Evolutionary conservation across 306 rosid genomes (phyloP).

Genomic region (Phaseolus lunatus): DNA sequence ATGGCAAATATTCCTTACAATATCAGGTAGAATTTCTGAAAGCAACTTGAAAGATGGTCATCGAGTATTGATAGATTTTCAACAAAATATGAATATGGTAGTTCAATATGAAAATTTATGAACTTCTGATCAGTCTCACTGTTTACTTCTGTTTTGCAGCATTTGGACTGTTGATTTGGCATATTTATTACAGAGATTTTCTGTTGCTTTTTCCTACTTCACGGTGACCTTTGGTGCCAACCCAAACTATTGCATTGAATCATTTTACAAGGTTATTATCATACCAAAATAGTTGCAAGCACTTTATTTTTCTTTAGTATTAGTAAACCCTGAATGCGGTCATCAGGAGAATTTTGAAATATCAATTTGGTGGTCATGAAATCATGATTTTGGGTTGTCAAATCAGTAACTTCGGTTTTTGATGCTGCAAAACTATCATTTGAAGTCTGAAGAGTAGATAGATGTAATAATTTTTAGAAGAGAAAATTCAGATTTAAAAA

Average conservation of each 20-base stretch:
- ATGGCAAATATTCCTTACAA: slow-evolving; percentile 2
- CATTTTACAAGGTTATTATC: slow-evolving; percentile 86
- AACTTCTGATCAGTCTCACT: slow-evolving; percentile 44
- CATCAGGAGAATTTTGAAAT: not conserved
- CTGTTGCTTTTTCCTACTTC: slow-evolving; percentile 81
- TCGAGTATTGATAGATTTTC: slow-evolving; percentile 33
- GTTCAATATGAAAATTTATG: slow-evolving; percentile 29
- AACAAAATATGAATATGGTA: not conserved
- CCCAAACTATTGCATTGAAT: slow-evolving; percentile 87
- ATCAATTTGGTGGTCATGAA: not conserved
- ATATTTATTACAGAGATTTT: slow-evolving; percentile 75
- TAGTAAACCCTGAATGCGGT: slow-evolving; percentile 1
- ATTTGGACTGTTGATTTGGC: slow-evolving; percentile 98
- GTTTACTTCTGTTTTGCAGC: slow-evolving; percentile 66
- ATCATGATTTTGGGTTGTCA: not conserved
- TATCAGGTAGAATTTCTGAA: slow-evolving; percentile 20
- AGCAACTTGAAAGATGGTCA: slow-evolving; percentile 34
- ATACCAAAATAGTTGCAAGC: slow-evolving; percentile 2
- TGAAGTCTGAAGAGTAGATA: slow-evolving; percentile 11
- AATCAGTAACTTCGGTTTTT: not conserved
- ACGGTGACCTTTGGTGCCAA: slow-evolving; percentile 93
- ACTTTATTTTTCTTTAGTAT: slow-evolving; percentile 1
- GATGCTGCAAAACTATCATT: not conserved
- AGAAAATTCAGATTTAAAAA: slow-evolving; percentile 21
- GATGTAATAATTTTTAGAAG: not conserved